A percentile compares a stretch with the other conserved stretches of the same genome.
phyloP scores from a whole-genome alignment of 768 basidiomycete genomes.

The Vararia minispora region DNA sequence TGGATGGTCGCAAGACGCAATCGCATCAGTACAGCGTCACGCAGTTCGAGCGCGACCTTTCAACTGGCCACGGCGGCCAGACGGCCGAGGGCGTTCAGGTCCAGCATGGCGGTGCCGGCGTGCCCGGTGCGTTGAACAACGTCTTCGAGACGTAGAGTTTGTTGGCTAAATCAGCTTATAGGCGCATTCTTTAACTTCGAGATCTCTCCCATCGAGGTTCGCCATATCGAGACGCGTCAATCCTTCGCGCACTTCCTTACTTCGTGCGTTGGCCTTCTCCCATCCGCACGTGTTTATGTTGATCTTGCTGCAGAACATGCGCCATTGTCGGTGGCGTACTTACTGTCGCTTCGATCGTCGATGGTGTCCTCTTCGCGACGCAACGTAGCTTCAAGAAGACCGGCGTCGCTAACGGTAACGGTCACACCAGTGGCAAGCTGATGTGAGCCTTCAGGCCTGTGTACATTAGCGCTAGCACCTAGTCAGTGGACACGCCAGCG shows the following conservation, averaged over 20 bases:
- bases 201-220: conserved; percentile 92
- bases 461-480: too few species aligned
- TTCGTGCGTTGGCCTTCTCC: conserved; percentile 54
- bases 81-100: conserved; percentile 56
- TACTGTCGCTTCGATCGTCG: conserved; percentile 84
- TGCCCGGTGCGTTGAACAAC: conserved; percentile 41
- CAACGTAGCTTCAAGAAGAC: conserved; percentile 63
- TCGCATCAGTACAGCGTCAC: conserved; percentile 95
- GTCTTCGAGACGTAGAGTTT: not conserved
- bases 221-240: conserved; percentile 84
- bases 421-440: conserved; percentile 12
- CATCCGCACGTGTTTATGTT: conserved; percentile 2
- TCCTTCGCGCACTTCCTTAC: conserved; percentile 98
- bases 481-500: not conserved
- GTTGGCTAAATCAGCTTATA: conserved; percentile 12
- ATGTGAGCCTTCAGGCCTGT: too few species aligned
- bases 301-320: conserved; percentile 53
- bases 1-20: conserved; percentile 67
- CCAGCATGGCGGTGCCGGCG: conserved; percentile 61
- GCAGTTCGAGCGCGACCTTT: conserved; percentile 88
- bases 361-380: conserved; percentile 80
- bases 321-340: conserved; percentile 97
- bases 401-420: conserved; percentile 13
- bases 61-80: conserved; percentile 46
- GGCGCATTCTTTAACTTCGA: conserved; percentile 91